A percentile compares a stretch with the other conserved stretches of the same genome.
Conservation (phyloP, 805 yeast genomes). For the Candida odintsovae region DNA sequence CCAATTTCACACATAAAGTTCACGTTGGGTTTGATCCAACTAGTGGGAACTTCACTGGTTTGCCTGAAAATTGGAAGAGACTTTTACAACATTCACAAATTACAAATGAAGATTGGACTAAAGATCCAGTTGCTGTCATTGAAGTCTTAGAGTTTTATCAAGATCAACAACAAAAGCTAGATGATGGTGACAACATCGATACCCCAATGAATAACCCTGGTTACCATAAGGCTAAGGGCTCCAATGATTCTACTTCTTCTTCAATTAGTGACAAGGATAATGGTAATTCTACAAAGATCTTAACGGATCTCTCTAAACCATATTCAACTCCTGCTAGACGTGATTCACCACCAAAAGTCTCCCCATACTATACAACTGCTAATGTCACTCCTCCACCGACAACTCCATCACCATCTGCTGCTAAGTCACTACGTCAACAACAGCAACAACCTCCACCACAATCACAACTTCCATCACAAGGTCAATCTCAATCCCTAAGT, state of each 20-base stretch:
- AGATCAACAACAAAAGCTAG: constrained; percentile 26
- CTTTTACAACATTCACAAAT: constrained; percentile 82
- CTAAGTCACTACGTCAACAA: not conserved
- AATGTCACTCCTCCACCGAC: constrained; percentile 1
- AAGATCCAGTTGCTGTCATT: constrained; percentile 92
- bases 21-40: constrained; percentile 85
- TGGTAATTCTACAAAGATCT: constrained; percentile 18
- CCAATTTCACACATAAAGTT: constrained; percentile 90
- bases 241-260: constrained; percentile 19
- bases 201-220: not conserved
- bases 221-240: constrained; percentile 17
- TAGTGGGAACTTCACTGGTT: constrained; percentile 82
- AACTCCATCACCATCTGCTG: constrained; percentile 8
- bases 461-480: not conserved
- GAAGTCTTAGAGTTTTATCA: constrained; percentile 81
- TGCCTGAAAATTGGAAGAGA: constrained; percentile 92
- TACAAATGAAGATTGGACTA: constrained; percentile 85
- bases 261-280: constrained; percentile 16
- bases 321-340: constrained; percentile 35
- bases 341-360: constrained; percentile 34
- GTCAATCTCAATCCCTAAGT: constrained; percentile 9
- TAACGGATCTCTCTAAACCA: constrained; percentile 41
- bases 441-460: constrained; percentile 2
- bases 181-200: not conserved
- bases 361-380: constrained; percentile 18